Base-by-base conservation (phyloP, 2,329 filamentous ascomycete species). In the Botrytis squamosa region DNA sequence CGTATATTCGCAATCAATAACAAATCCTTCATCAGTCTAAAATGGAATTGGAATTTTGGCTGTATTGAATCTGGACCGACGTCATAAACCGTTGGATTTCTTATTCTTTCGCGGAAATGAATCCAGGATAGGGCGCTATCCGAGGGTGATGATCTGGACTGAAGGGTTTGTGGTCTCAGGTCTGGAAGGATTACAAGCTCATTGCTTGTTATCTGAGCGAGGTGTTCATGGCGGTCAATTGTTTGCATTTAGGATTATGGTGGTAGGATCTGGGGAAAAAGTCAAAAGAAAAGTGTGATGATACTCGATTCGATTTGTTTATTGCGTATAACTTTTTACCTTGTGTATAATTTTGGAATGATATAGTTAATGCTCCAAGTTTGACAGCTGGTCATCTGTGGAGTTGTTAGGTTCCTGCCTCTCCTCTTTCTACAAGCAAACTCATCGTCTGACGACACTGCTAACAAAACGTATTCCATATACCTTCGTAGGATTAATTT, bases 111-210 rank as follows among this genome's bases (percentile, higher is more conserved):
- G 16, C 38, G 36, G n/a, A 42, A 40, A 22, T 29, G 36, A 40
- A 49, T 69, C n/a, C 55, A 68, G 49, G 66, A 42, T 68, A 57
- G 10, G 65, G 33, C 12, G 25, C 46, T 68, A 55, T 68, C 46
- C 46, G 46, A 68, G 46, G 36, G 36, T 55, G 25, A 36, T 55
- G 33, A 67, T 68, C 65, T 68, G 65, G 25, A 68, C 46, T 68
- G 29, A 22, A 68, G 33, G 46, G 9, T 55, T 40, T 40, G 46
- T 10, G 46, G 65, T 29, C 29, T 29, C 29, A 29, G 29, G 29
- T 68, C 49, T 44, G 49, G 66, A 57, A 57, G 36, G 66, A 57
- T 69, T 57, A 46, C 36, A 68, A 68, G 66, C 64, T n/a, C 22
- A 42, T n/a, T 57, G 66, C 66, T 59, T 59, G 66, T 44, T 69